A percentile compares a stretch with the other conserved stretches of the same genome.
Evolutionary conservation across 805 yeast species (phyloP).

Genomic region (Naumovozyma baii): DNA sequence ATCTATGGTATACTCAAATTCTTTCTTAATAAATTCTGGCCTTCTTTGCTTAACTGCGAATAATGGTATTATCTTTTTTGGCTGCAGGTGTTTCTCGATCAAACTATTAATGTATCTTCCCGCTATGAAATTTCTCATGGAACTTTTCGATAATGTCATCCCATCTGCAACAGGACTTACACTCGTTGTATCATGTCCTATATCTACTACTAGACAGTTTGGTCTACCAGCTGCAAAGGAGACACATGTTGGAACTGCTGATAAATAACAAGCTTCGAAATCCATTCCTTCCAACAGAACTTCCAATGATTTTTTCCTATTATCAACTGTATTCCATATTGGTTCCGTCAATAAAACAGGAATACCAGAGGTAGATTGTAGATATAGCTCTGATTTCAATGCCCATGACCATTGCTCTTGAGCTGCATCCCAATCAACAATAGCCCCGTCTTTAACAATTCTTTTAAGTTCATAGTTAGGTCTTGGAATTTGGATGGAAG

Average conservation of each 20-base stretch:
- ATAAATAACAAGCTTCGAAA: conserved; percentile 73
- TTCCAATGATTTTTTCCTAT: conserved; percentile 64
- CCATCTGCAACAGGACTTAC: conserved; percentile 83
- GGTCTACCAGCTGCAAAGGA: conserved; percentile 86
- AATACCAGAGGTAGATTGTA: conserved; percentile 32
- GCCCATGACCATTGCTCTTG: conserved; percentile 61
- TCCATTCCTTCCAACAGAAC: conserved; percentile 55
- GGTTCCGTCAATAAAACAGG: conserved; percentile 83
- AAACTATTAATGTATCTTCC: conserved; percentile 47
- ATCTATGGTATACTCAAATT: conserved; percentile 26
- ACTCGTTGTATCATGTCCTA: conserved; percentile 69
- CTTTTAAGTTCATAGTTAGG: conserved; percentile 44
- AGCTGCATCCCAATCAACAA: conserved; percentile 84
- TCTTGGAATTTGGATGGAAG: conserved; percentile 43
- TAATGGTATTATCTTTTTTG: conserved; percentile 27
- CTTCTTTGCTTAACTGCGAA: conserved; percentile 26
- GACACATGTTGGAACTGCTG: conserved; percentile 77
- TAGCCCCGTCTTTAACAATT: conserved; percentile 48
- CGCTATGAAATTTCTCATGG: conserved; percentile 60
- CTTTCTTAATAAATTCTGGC: conserved; percentile 23
- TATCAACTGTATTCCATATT: conserved; percentile 64
- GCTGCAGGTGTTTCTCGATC: conserved; percentile 26
- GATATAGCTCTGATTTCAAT: conserved; percentile 40
- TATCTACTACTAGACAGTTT: conserved; percentile 73
- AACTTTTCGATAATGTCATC: conserved; percentile 59